Evolutionary conservation across 2,329 filamentous ascomycete genomes (phyloP), one percentile per base, ranked within the genome.

Genomic region (Colletotrichum higginsianum): DNA sequence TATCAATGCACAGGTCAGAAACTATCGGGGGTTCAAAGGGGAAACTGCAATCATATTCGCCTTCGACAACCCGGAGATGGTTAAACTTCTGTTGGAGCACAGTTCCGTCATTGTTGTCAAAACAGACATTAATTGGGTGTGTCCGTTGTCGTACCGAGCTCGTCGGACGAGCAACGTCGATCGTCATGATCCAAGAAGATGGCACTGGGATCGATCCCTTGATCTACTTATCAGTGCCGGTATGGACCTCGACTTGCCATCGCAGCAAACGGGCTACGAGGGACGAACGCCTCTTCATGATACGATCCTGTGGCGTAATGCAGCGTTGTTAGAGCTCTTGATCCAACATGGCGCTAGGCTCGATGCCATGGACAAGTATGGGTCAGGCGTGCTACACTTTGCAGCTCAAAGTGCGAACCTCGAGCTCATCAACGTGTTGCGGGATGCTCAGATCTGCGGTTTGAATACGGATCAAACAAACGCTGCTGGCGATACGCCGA

Each of bases 291-390:
- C 66, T 30, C 30, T 68, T 15, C 61, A 58, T 23, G 50, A 68
- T n/a, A 46, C 66, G 23, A 65, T 64, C 21, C 16, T 56, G 6
- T 65, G 50, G 50, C 66, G 66, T 13, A 65, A 68, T n/a, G 60
- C 30, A 15, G 44, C 44, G 6, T 18, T 68, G 18, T 15, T 58
- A 16, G 50, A 65, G 61, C 21, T 68, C n/a, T 44, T 67, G 44
- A 40, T 65, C 12, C n/a, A 52, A n/a, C n/a, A 16, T 21, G 42
- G 40, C 16, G 65, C 58, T 15, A 67, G 30, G 30, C 42, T 44
- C 13, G 65, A 67, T 42, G 49, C 26, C 18, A 26, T 47, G 3
- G 65, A 63, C 18, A 56, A 47, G 9, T 11, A 49, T 6, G 65
- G 65, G 4, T 63, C 58, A 26, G 50, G 49, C 2, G 13, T 47